A percentile compares a stretch with the other conserved stretches of the same genome.
Evolutionary conservation across 2,329 filamentous ascomycete genomes (phyloP).

Genomic region (Myriosclerotinia scirpicola): DNA sequence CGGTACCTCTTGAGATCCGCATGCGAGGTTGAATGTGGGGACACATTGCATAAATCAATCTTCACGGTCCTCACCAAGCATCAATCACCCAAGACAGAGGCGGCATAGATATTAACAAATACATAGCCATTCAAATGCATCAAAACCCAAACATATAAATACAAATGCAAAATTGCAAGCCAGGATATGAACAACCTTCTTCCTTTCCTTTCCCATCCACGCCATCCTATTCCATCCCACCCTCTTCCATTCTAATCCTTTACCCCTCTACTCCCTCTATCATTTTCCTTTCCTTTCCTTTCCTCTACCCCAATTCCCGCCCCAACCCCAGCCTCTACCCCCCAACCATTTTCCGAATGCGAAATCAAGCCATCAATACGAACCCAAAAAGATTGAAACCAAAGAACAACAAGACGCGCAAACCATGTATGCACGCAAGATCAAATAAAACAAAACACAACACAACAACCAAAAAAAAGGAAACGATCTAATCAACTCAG

Average conservation of each 20-base stretch:
- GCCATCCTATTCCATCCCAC: neutral
- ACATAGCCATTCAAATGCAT: slow-evolving; percentile 20
- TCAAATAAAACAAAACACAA: too few species aligned
- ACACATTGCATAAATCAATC: neutral
- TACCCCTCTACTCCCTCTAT: neutral
- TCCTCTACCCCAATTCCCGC: neutral
- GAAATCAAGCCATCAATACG: neutral
- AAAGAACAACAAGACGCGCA: neutral
- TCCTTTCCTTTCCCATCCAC: neutral
- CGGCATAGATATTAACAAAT: slow-evolving; percentile 6
- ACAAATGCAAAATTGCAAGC: slow-evolving; percentile 15
- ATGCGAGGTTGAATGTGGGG: too few species aligned
- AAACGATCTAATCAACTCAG: neutral
- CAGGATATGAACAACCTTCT: slow-evolving; percentile 18
- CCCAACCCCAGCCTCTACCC: neutral
- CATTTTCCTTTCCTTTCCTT: neutral
- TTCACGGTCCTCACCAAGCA: neutral
- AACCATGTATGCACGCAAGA: slow-evolving; percentile 11
- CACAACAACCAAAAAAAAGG: neutral
- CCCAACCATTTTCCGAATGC: neutral
- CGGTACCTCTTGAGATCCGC: neutral
- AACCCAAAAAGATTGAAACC: neutral
- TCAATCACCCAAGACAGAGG: neutral
- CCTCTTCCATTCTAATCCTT: neutral
- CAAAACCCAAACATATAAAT: slow-evolving; percentile 19